Percentiles rank a stretch among this genome's conserved stretches.
Conservation (phyloP, 306 rosid species). For the Hippophae tibetana region DNA sequence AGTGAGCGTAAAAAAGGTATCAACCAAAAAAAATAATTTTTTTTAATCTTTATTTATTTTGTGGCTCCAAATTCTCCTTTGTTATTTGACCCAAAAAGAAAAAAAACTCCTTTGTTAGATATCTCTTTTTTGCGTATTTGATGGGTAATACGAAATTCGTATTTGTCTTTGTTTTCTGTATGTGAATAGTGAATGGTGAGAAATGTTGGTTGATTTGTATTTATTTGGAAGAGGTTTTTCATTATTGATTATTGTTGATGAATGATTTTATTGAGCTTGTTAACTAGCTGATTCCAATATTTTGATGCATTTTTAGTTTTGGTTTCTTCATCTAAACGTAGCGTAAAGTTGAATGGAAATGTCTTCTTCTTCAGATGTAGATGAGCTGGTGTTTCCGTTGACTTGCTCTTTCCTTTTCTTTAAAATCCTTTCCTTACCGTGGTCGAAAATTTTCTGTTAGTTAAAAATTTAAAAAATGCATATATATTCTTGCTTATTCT, state of each 20-base stretch:
- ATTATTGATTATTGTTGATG: background rate
- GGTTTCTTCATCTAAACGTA: background rate
- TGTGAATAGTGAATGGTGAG: background rate
- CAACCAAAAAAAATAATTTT: background rate
- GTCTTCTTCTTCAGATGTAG: background rate
- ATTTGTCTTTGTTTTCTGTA: background rate
- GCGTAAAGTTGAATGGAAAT: background rate
- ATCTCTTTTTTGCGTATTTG: background rate
- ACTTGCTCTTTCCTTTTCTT: background rate
- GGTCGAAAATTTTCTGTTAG: background rate
- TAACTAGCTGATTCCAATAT: background rate
- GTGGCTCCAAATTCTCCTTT: background rate
- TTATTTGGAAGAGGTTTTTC: background rate
- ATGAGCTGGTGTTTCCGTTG: slow-evolving; percentile 4
- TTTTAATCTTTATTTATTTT: background rate
- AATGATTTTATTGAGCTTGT: background rate
- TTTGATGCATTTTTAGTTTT: background rate
- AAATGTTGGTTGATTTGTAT: slow-evolving; percentile 3
- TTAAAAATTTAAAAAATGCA: background rate
- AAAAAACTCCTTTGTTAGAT: no score
- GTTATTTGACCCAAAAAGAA: background rate
- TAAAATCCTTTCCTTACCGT: no score
- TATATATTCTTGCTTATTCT: no score
- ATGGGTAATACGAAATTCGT: background rate
- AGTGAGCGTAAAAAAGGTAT: slow-evolving; percentile 80